These are phyloP conservation scores for Leptosphaerulina australis DNA, from an alignment of 2,329 filamentous ascomycete species.

Conservation along the genomic window DNA sequence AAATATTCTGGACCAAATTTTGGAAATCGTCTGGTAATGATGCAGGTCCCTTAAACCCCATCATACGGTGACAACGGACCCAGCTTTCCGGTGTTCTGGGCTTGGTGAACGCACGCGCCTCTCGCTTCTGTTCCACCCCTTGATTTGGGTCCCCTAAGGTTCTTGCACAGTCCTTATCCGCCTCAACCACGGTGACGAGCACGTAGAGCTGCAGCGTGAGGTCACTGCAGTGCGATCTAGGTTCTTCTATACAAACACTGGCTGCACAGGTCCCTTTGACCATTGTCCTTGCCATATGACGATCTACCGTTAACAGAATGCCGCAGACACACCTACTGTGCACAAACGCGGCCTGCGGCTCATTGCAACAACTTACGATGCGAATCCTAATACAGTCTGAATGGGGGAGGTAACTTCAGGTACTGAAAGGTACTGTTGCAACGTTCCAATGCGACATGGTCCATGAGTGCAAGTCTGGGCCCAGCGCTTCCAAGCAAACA, in stretches of 20 bases:
- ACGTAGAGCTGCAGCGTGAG: slow-evolving; percentile 4
- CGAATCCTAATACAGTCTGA: not conserved
- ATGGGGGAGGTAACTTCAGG: slow-evolving; percentile 3
- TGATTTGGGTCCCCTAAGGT: slow-evolving; percentile 24
- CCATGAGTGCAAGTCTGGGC: not conserved
- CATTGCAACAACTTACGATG: slow-evolving; percentile 15
- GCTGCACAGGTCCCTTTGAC: not conserved
- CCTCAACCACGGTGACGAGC: slow-evolving; percentile 7
- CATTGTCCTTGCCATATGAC: not conserved
- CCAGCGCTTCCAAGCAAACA: not conserved
- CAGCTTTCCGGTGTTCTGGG: slow-evolving; percentile 32
- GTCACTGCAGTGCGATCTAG: not conserved
- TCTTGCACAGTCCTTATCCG: slow-evolving; percentile 9
- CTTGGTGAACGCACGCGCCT: slow-evolving; percentile 22
- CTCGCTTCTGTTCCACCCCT: slow-evolving; percentile 23
- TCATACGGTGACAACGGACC: slow-evolving; percentile 15
- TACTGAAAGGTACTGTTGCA: slow-evolving; percentile 14
- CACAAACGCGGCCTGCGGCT: slow-evolving; percentile 13
- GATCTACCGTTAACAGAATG: slow-evolving; percentile 7
- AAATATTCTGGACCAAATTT: not conserved
- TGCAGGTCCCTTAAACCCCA: slow-evolving; percentile 16
- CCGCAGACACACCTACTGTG: slow-evolving; percentile 5
- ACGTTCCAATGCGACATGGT: slow-evolving; percentile 24
- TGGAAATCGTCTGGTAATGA: slow-evolving; percentile 4
- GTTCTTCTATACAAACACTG: not conserved